Conservation (phyloP, 1,284 basidiomycete genomes). For the Pseudozyma hubeiensis region DNA sequence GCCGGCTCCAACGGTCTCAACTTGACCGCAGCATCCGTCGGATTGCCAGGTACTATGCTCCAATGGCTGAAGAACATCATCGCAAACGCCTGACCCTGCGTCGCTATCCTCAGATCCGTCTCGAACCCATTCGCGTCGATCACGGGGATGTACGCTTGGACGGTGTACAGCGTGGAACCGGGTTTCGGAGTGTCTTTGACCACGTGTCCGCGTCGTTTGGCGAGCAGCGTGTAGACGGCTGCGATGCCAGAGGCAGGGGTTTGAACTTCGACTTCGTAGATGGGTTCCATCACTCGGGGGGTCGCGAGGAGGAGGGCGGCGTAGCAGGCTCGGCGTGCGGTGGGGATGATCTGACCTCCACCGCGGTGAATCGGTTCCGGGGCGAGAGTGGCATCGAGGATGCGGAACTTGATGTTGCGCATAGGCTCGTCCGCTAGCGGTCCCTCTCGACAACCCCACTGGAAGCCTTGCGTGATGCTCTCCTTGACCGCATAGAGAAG, state of each 20-base stretch:
- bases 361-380: slow-evolving; percentile 96
- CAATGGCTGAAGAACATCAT: slow-evolving; percentile 97
- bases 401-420: slow-evolving; percentile 96
- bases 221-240: slow-evolving; percentile 95
- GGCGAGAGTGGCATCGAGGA: slow-evolving; percentile 89
- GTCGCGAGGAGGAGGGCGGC: slow-evolving; percentile 92
- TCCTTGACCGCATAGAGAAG: slow-evolving; percentile 88
- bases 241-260: slow-evolving; percentile 98
- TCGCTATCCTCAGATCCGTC: slow-evolving; percentile 95
- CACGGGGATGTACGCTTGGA: slow-evolving; percentile 96
- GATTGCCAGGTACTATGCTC: slow-evolving; percentile 97
- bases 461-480: slow-evolving; percentile 98
- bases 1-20: slow-evolving; percentile 96
- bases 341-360: slow-evolving; percentile 97
- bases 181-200: slow-evolving; percentile 97
- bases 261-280: slow-evolving; percentile 98
- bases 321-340: slow-evolving; percentile 95
- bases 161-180: slow-evolving; percentile 94
- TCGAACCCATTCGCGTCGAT: slow-evolving; percentile 99
- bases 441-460: slow-evolving; percentile 97
- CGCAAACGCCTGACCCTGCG: slow-evolving; percentile 97
- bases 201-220: slow-evolving; percentile 94
- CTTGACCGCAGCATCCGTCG: slow-evolving; percentile 93
- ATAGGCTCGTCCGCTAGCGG: slow-evolving; percentile 98
- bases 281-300: slow-evolving; percentile 80